Evolutionary conservation across 371 early-diverging fungal genomes (phyloP).

Genomic region (Actinomortierella ambigua): DNA sequence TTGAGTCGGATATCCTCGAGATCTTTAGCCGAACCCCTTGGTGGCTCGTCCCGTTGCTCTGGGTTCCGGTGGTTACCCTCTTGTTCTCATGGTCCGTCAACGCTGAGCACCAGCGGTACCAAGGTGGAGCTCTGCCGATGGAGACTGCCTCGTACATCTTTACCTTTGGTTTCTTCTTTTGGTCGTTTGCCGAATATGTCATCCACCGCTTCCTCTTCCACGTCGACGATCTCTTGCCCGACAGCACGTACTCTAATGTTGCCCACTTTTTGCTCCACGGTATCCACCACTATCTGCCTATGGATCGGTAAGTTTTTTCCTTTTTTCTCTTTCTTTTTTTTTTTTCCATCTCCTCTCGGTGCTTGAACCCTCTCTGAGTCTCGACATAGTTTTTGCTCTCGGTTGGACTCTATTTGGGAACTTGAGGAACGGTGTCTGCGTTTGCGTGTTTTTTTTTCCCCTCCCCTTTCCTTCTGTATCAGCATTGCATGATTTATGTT

Average conservation of each 20-base stretch:
- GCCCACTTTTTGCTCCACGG: constrained; percentile 93
- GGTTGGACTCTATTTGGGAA: no score
- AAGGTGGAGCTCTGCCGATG: constrained; percentile 15
- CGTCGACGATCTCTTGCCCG: constrained; percentile 85
- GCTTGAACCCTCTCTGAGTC: not conserved
- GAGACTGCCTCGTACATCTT: constrained; percentile 49
- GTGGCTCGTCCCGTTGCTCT: constrained; percentile 89
- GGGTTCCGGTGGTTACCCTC: constrained; percentile 73
- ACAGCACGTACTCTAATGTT: constrained; percentile 73
- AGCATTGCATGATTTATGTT: no score
- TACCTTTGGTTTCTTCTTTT: constrained; percentile 72
- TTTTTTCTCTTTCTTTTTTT: constrained; percentile 2
- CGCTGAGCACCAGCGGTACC: constrained; percentile 14
- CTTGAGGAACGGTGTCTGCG: no score
- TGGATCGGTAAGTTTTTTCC: constrained; percentile 76
- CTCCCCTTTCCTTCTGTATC: not conserved
- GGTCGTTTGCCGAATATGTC: constrained; percentile 85
- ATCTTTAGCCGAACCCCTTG: constrained; percentile 87
- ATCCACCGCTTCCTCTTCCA: constrained; percentile 95
- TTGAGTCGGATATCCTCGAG: constrained; percentile 78
- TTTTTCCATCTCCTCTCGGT: not conserved
- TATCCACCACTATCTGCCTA: constrained; percentile 95
- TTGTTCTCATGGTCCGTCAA: constrained; percentile 28
- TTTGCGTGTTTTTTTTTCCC: not conserved
- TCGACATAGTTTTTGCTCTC: not conserved